A percentile compares a stretch with the other conserved stretches of the same genome.
These are phyloP conservation scores for Leishmania turanica DNA, from an alignment of 208 protist genomes.

Conservation along the genomic window DNA sequence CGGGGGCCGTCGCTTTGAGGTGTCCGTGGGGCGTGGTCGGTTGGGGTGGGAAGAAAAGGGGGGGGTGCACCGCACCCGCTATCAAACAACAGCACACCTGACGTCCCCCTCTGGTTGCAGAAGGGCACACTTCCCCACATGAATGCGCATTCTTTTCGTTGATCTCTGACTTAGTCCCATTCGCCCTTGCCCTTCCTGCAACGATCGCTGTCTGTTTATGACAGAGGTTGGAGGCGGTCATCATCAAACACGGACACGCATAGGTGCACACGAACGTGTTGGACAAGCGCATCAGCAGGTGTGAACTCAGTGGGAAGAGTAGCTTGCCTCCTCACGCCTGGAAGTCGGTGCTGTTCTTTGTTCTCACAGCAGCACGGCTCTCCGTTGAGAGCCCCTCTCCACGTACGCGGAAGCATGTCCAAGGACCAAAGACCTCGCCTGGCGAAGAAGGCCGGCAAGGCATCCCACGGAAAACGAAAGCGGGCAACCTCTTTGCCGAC, in stretches of 20 bases:
- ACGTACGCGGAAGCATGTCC: background rate
- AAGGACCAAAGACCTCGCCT: background rate
- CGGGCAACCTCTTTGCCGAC: background rate
- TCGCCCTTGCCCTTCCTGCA: background rate
- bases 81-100: background rate
- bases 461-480: too few relatives aligned
- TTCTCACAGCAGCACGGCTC: background rate
- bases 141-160: background rate
- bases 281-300: background rate
- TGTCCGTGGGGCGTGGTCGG: too few relatives aligned
- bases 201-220: background rate
- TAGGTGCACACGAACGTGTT: background rate
- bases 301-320: background rate
- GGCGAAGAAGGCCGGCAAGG: background rate
- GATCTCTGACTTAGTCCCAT: background rate
- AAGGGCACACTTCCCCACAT: background rate
- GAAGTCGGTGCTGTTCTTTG: background rate
- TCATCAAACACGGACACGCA: background rate
- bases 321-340: background rate
- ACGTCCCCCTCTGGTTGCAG: background rate
- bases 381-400: background rate
- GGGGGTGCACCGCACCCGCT: background rate
- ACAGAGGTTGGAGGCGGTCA: background rate
- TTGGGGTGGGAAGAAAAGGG: background rate
- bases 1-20: background rate